Evolutionary conservation across 2,329 filamentous ascomycete genomes (phyloP), one percentile per base, ranked within the genome.

Genomic region (Trichoderma hamatum): DNA sequence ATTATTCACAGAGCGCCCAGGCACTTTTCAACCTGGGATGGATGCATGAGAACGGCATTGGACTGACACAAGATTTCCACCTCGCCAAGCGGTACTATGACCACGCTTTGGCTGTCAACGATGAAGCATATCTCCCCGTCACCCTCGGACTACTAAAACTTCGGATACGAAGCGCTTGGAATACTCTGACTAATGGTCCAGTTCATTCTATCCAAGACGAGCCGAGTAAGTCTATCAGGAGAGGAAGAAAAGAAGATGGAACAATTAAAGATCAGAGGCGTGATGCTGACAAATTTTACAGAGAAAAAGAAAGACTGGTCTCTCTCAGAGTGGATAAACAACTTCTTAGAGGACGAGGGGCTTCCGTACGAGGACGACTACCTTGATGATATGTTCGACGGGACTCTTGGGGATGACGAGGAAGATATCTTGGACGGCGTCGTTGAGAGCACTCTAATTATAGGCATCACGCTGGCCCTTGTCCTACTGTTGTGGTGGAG

Each of bases 41-140:
- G 96, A 98, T 99, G 95, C 94, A 99, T 76, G 96, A 99, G 80
- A 97, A 98, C 76, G 96, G 96, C 9, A 85, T 98, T 61, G 93
- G 94, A 2, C 87, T 98, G 24, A 91, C 92, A 67, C 96, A 99
- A 78, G 96, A 99, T 77, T 99, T 96, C 78, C 96, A 99, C 76
- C 89, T 99, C 68, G 96, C 96, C 2, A 99, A 99, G 81, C 86
- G 96, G 66, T 97, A 94, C 80, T 99, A 99, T 77, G 96, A 99
- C 75, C 87, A 96, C 70, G 95, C 96, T 1, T 83, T 97, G 34
- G 93, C 94, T 76, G 94, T 95, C 0, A 99, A 97, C 75, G 86
- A 90, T 60, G 96, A 99, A 80, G 94, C 96, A 0, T 98, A 98
- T 77, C 85, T 98, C 0, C 96, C 96, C 0, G 96, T 98, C 3